Conservation (phyloP, 2,329 filamentous ascomycete species). For the Huntiella bhutanensis region DNA sequence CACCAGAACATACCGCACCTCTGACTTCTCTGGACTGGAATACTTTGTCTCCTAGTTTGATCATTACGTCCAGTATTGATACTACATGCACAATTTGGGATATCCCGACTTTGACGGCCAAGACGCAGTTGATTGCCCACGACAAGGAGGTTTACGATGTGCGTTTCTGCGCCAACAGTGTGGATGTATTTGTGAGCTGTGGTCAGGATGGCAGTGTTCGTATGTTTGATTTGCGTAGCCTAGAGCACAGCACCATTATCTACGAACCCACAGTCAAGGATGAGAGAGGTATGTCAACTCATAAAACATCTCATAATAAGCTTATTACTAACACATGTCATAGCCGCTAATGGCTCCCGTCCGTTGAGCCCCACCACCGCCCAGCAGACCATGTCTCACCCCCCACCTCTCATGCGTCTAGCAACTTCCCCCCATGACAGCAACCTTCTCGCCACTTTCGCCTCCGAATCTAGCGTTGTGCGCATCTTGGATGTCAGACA, state of each 20-base stretch:
- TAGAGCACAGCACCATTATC: slow-evolving; percentile 97
- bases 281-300: slow-evolving; percentile 36
- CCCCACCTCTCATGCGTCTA: slow-evolving; percentile 59
- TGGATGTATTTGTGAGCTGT: slow-evolving; percentile 97
- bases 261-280: slow-evolving; percentile 91
- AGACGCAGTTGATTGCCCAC: slow-evolving; percentile 94
- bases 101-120: slow-evolving; percentile 90
- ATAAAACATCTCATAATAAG: not conserved
- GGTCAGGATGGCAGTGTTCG: slow-evolving; percentile 93
- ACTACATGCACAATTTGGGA: slow-evolving; percentile 99
- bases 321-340: slow-evolving; percentile 1
- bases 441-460: slow-evolving; percentile 91
- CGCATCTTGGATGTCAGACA: slow-evolving; percentile 92
- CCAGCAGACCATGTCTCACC: slow-evolving; percentile 58
- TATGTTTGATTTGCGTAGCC: slow-evolving; percentile 92
- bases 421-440: slow-evolving; percentile 89
- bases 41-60: slow-evolving; percentile 84
- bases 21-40: slow-evolving; percentile 97
- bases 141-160: slow-evolving; percentile 99
- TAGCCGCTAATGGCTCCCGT: slow-evolving; percentile 38
- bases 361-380: slow-evolving; percentile 52
- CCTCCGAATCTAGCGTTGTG: slow-evolving; percentile 77
- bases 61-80: slow-evolving; percentile 97
- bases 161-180: slow-evolving; percentile 89
- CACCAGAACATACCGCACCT: slow-evolving; percentile 90